Percentiles rank a stretch among this genome's conserved stretches.
Evolutionary conservation across 2,329 filamentous ascomycete genomes (phyloP).

Genomic region (Emericellopsis atlantica): DNA sequence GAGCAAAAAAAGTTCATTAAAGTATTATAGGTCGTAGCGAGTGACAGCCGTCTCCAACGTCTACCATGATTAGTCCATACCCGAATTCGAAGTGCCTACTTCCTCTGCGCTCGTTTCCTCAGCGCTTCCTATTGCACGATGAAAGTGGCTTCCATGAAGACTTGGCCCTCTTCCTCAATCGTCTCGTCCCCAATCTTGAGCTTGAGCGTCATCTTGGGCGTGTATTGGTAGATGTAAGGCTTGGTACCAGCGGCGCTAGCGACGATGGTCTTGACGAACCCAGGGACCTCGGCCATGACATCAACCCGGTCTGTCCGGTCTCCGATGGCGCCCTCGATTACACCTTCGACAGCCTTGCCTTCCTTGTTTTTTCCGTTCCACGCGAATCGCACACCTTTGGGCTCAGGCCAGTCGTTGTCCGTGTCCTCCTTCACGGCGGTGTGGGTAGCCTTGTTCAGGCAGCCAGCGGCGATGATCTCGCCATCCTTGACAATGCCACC

Average conservation of each 20-base stretch:
- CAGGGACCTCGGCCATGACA: slow-evolving; percentile 92
- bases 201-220: slow-evolving; percentile 60
- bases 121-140: slow-evolving; percentile 47
- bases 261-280: slow-evolving; percentile 89
- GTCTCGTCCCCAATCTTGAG: slow-evolving; percentile 75
- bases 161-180: slow-evolving; percentile 59
- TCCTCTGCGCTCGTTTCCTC: background rate
- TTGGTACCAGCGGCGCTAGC: slow-evolving; percentile 80
- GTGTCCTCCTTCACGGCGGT: slow-evolving; percentile 56
- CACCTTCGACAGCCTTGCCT: slow-evolving; percentile 57
- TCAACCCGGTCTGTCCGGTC: slow-evolving; percentile 66
- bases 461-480: slow-evolving; percentile 64
- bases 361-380: slow-evolving; percentile 74
- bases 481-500: slow-evolving; percentile 72
- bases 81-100: slow-evolving; percentile 1
- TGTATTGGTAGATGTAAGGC: slow-evolving; percentile 95
- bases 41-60: slow-evolving; percentile 17
- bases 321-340: slow-evolving; percentile 57
- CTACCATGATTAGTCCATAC: slow-evolving; percentile 9
- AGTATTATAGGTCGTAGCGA: slow-evolving; percentile 10
- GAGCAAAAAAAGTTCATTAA: no score
- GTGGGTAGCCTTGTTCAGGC: slow-evolving; percentile 54
- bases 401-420: slow-evolving; percentile 82
- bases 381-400: slow-evolving; percentile 57
- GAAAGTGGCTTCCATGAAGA: slow-evolving; percentile 93